Evolutionary conservation across 2,329 filamentous ascomycete genomes (phyloP).

Genomic region (Sclerotinia subarctica): DNA sequence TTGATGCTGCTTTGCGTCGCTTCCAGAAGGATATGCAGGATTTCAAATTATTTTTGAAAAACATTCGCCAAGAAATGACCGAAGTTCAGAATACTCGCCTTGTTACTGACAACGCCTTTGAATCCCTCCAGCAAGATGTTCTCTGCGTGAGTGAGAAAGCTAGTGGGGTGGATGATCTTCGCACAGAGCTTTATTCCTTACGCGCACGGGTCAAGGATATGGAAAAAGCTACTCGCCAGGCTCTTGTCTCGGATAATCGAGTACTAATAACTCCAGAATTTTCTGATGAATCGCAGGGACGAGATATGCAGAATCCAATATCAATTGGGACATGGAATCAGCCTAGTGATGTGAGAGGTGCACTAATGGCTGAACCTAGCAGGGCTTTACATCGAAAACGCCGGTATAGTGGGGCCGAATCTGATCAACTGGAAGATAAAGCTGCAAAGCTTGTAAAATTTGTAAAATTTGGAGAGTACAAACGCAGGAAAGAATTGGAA

Average conservation of each 20-base stretch:
- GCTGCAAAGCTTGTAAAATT: background rate
- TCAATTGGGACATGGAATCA: background rate
- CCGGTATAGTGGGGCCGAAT: background rate
- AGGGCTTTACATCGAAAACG: background rate
- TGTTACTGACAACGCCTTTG: background rate
- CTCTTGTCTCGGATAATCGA: background rate
- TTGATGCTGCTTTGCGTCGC: conserved; percentile 30
- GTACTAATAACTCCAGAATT: background rate
- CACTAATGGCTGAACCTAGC: background rate
- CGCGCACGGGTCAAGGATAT: conserved; percentile 8
- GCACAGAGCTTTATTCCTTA: conserved; percentile 11
- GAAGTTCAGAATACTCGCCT: background rate
- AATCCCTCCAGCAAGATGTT: conserved; percentile 21
- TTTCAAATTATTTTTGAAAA: conserved; percentile 37
- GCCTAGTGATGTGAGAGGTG: background rate
- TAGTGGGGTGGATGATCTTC: conserved; percentile 31
- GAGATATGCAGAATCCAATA: background rate
- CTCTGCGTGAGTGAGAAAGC: conserved; percentile 27
- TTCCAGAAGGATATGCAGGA: conserved; percentile 34
- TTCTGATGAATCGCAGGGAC: background rate
- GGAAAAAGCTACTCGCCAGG: background rate
- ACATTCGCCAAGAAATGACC: conserved; percentile 31
- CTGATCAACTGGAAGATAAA: background rate
- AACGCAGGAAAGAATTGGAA: background rate
- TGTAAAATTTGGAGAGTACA: background rate